Conservation (phyloP, 2,329 filamentous ascomycete genomes). For the Polytolypa hystricis region DNA sequence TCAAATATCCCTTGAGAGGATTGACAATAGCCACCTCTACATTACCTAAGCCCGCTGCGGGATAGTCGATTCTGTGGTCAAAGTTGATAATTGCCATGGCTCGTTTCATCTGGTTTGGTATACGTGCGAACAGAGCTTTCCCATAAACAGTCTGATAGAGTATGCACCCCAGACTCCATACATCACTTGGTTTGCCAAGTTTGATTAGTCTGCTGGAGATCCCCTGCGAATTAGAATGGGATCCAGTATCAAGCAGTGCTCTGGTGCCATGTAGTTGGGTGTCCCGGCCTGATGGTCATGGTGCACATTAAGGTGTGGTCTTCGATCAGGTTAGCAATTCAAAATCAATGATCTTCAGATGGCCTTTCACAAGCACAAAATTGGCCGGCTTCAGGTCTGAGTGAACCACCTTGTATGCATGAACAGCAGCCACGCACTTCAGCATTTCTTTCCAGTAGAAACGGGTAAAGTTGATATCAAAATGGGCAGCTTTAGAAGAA, state of each 20-base stretch:
- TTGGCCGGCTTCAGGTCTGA: constrained; percentile 95
- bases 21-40: background rate
- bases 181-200: constrained; percentile 84
- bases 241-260: constrained; percentile 76
- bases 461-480: constrained; percentile 85
- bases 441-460: constrained; percentile 99
- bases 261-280: constrained; percentile 96
- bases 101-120: constrained; percentile 71
- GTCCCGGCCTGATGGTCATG: constrained; percentile 90
- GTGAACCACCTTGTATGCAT: constrained; percentile 84
- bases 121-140: constrained; percentile 80
- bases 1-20: background rate
- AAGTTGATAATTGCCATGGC: constrained; percentile 47
- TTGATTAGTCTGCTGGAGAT: constrained; percentile 67
- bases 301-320: constrained; percentile 95
- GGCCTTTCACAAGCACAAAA: constrained; percentile 81
- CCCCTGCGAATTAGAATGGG: constrained; percentile 38
- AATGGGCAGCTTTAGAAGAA: constrained; percentile 57
- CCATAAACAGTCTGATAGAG: constrained; percentile 97
- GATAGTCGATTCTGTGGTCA: constrained; percentile 36
- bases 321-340: constrained; percentile 93
- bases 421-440: constrained; percentile 80
- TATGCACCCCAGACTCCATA: constrained; percentile 93
- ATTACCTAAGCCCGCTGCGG: constrained; percentile 24
- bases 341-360: constrained; percentile 93